Conservation (phyloP, 352 stramenopile species). For the Elongisporangium prolatum region DNA sequence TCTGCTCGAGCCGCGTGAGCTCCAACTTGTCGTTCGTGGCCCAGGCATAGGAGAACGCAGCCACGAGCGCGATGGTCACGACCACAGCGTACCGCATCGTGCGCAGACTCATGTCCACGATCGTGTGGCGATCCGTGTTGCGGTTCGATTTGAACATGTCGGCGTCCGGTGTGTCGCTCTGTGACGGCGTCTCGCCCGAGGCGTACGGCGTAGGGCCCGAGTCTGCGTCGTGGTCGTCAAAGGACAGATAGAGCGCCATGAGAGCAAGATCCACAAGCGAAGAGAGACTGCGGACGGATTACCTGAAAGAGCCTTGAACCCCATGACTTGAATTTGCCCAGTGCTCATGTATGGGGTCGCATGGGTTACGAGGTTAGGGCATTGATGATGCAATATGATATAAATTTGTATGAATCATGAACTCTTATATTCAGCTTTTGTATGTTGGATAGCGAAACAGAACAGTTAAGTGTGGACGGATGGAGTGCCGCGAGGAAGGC, state of each 20-base stretch:
- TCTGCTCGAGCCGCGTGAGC: conserved; percentile 22
- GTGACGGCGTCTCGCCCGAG: not conserved
- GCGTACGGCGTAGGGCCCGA: not conserved
- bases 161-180: not conserved
- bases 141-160: conserved; percentile 32
- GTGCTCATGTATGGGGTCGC: not conserved
- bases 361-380: not conserved
- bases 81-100: conserved; percentile 35
- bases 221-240: conserved; percentile 6
- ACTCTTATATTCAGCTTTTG: not conserved
- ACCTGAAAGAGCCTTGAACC: not conserved
- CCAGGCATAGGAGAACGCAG: conserved; percentile 36
- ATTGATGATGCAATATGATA: not conserved
- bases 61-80: conserved; percentile 23
- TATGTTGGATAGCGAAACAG: not conserved
- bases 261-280: not conserved
- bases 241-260: not conserved
- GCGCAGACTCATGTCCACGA: conserved; percentile 52
- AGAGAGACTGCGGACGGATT: not conserved
- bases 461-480: not conserved
- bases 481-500: not conserved
- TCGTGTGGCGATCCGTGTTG: conserved; percentile 51
- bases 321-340: not conserved
- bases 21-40: conserved; percentile 33
- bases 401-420: not conserved